A percentile compares a stretch with the other conserved stretches of the same genome.
Evolutionary conservation across 768 basidiomycete genomes (phyloP).

Genomic region (Phylloporus sp.): DNA sequence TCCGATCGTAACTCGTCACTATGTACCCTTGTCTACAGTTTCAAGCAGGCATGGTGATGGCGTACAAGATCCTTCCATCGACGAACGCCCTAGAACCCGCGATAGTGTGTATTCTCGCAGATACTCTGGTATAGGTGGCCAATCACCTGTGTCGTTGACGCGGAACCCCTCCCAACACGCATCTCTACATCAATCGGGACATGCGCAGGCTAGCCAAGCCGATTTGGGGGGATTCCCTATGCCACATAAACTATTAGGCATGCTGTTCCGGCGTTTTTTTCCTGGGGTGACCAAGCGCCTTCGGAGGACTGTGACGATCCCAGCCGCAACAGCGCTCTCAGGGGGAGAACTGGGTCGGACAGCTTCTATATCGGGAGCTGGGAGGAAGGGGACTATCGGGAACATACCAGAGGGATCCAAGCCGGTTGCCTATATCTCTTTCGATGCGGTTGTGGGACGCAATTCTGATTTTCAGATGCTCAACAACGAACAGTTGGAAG

Average conservation of each 20-base stretch:
- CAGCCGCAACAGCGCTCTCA: constrained; percentile 55
- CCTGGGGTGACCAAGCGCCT: constrained; percentile 57
- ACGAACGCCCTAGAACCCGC: constrained; percentile 9
- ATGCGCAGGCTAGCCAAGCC: constrained; percentile 32
- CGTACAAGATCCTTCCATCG: neutral
- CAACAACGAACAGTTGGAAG: constrained; percentile 79
- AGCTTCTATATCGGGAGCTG: constrained; percentile 16
- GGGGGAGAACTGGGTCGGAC: constrained; percentile 28
- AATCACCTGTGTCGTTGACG: constrained; percentile 14
- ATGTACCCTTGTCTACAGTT: constrained; percentile 23
- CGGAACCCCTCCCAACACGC: constrained; percentile 13
- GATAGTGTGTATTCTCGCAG: constrained; percentile 14
- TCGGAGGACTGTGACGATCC: constrained; percentile 70
- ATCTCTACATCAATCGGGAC: constrained; percentile 14
- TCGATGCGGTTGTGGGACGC: constrained; percentile 77
- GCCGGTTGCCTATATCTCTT: constrained; percentile 75
- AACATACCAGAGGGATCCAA: constrained; percentile 39
- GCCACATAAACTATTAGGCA: constrained; percentile 51
- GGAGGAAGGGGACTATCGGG: neutral
- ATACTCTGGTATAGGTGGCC: constrained; percentile 7
- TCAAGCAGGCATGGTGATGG: constrained; percentile 24
- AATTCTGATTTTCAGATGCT: constrained; percentile 70
- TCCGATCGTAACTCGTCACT: constrained; percentile 27
- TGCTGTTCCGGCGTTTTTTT: constrained; percentile 51
- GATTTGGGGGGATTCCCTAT: constrained; percentile 74